Base-by-base conservation (phyloP, 31 red algal species). In the Asparagopsis taxiformis region DNA sequence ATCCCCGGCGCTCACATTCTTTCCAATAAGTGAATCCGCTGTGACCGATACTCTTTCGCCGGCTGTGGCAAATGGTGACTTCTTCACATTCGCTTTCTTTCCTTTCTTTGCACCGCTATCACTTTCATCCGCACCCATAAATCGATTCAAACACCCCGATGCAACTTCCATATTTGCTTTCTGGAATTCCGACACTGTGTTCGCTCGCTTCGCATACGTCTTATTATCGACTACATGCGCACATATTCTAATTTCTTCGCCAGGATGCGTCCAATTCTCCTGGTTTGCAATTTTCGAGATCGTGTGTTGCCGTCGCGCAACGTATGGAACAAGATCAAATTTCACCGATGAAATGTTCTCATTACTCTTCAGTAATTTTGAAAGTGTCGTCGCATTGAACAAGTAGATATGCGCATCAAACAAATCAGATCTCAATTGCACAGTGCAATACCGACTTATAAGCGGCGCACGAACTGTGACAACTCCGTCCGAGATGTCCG, bases 281-380 rank as follows among this genome's bases (percentile, higher is more conserved):
- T 59, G 44, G 23, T 33, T 36, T 15, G 67, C 84, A 3, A 33
- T 52, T 10, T 54, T 51, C 1, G 43, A 31, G 26, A 89, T 36
- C 10, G 65, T 73, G 44, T 79, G 75, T 60, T 89, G 84, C 8
- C 84, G 34, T 25, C 84, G 39, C 3, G 75, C 84, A 2, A 89
- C 33, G 29, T 89, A 89, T 1, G 84, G 84, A n/a, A 89, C 53
- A 39, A 89, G 84, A 23, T 89, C 84, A 30, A 61, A 79, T 19
- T 64, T 58, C 8, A 89, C 31, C 15, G 74, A 79, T 17, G 74
- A 74, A 15, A 89, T 89, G 32, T 36, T 30, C 16, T 71, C 26
- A 50, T 28, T 65, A 8, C 26, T 29, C n/a, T 36, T 24, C 1
- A 89, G 32, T 5, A 78, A 34, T 30, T 68, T 32, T 13, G 39